Conservation (phyloP, 1,284 basidiomycete species). For the Pseudozyma pruni region DNA sequence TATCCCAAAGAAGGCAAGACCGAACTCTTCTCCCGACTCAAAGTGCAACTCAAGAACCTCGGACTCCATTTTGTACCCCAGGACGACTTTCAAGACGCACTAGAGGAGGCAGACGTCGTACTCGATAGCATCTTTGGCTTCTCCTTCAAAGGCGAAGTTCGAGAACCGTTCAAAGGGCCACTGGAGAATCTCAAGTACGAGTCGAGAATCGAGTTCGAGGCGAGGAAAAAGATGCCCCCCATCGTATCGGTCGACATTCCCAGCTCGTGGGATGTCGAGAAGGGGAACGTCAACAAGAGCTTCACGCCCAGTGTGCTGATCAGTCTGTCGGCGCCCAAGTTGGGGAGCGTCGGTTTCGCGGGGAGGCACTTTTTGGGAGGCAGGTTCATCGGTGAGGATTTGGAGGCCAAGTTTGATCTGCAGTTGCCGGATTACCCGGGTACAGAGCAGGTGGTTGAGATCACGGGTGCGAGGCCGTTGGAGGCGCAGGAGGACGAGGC, state of each 20-base stretch:
- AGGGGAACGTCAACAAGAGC: conserved; percentile 72
- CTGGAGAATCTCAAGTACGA: conserved; percentile 74
- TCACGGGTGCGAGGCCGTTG: conserved; percentile 54
- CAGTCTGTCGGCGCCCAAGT: conserved; percentile 92
- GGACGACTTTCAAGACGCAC: conserved; percentile 71
- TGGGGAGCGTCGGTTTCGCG: conserved; percentile 78
- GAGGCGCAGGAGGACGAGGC: conserved; percentile 20
- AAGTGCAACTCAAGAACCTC: conserved; percentile 88
- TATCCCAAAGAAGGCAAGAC: conserved; percentile 63
- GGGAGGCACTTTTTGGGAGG: conserved; percentile 92
- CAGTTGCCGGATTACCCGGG: conserved; percentile 57
- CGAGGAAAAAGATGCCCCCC: conserved; percentile 52
- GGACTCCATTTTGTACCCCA: conserved; percentile 73
- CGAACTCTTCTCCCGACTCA: conserved; percentile 73
- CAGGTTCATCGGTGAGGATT: conserved; percentile 78
- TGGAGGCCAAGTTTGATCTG: conserved; percentile 52
- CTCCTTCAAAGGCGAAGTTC: conserved; percentile 82
- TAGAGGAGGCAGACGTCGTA: conserved; percentile 79
- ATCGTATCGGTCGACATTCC: conserved; percentile 83
- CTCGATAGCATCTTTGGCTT: conserved; percentile 98
- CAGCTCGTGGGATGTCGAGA: conserved; percentile 92
- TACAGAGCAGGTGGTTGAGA: conserved; percentile 62
- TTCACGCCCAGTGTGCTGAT: conserved; percentile 83
- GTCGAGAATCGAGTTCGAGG: conserved; percentile 58
- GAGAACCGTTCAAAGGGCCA: conserved; percentile 84